A percentile compares a stretch with the other conserved stretches of the same genome.
These are phyloP conservation scores for Xanthoconium separans DNA, from an alignment of 1,284 basidiomycete species.

Conservation along the genomic window DNA sequence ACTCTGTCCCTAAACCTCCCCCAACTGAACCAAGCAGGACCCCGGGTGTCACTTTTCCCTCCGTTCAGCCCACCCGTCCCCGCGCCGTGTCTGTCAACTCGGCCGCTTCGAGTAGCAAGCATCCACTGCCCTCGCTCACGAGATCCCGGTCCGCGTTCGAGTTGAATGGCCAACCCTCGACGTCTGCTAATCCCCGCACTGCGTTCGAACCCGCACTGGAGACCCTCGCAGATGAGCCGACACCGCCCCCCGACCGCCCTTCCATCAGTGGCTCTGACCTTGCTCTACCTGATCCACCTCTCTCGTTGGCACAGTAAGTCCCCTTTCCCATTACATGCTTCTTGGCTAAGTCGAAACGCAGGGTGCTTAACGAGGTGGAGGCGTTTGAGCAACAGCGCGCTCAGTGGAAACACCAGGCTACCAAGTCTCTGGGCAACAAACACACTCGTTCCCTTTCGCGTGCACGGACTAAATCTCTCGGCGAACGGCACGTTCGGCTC, in stretches of 20 bases:
- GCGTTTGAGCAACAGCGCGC: conserved; percentile 59
- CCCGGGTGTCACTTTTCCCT: conserved; percentile 7
- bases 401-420: conserved; percentile 63
- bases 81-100: conserved; percentile 22
- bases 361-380: conserved; percentile 64
- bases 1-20: conserved; percentile 51
- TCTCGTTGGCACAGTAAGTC: conserved; percentile 60
- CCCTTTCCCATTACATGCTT: not conserved
- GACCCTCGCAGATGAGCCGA: conserved; percentile 17
- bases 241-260: conserved; percentile 27
- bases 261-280: conserved; percentile 51
- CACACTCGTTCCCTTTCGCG: conserved; percentile 60
- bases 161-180: conserved; percentile 14
- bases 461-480: conserved; percentile 59
- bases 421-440: conserved; percentile 63
- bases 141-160: conserved; percentile 51
- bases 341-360: conserved; percentile 23
- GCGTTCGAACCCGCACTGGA: conserved; percentile 25
- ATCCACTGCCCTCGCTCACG: conserved; percentile 39
- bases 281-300: conserved; percentile 55
- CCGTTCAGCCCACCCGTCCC: conserved; percentile 13
- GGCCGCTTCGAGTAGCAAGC: conserved; percentile 11
- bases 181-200: conserved; percentile 3
- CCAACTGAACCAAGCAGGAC: conserved; percentile 5
- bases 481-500: conserved; percentile 33